Conservation (phyloP, 805 yeast species). For the Zygosaccharomyces siamensis region DNA sequence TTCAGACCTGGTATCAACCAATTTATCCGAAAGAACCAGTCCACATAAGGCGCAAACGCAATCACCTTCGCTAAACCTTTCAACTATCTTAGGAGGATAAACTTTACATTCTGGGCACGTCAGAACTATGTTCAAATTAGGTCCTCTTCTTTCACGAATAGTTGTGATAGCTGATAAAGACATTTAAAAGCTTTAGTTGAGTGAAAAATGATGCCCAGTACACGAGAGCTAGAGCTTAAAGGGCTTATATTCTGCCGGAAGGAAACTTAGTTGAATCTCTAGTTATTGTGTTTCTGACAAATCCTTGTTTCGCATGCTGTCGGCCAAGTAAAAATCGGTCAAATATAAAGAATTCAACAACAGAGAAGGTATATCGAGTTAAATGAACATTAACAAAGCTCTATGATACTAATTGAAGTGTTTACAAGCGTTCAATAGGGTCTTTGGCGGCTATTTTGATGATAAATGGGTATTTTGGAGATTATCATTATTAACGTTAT, state of each 20-base stretch:
- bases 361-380: not conserved
- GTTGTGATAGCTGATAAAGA: slow-evolving; percentile 15
- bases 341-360: not conserved
- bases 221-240: not conserved
- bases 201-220: not conserved
- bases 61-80: slow-evolving; percentile 94
- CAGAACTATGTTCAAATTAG: slow-evolving; percentile 80
- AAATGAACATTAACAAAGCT: not conserved
- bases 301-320: not conserved
- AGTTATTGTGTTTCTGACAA: too few relatives aligned
- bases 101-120: slow-evolving; percentile 97
- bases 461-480: not conserved
- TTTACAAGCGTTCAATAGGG: not conserved
- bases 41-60: slow-evolving; percentile 97
- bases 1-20: slow-evolving; percentile 93
- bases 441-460: not conserved
- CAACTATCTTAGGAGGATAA: slow-evolving; percentile 91
- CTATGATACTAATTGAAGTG: not conserved
- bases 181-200: slow-evolving; percentile 1
- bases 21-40: slow-evolving; percentile 80
- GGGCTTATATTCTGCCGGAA: not conserved
- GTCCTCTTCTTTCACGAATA: slow-evolving; percentile 43
- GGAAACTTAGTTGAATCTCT: too few relatives aligned
- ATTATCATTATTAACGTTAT: not conserved
- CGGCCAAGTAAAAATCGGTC: not conserved